These are phyloP conservation scores for Paramecium tetraurelia DNA, from an alignment of 73 alveolate genomes.

Conservation along the genomic window DNA sequence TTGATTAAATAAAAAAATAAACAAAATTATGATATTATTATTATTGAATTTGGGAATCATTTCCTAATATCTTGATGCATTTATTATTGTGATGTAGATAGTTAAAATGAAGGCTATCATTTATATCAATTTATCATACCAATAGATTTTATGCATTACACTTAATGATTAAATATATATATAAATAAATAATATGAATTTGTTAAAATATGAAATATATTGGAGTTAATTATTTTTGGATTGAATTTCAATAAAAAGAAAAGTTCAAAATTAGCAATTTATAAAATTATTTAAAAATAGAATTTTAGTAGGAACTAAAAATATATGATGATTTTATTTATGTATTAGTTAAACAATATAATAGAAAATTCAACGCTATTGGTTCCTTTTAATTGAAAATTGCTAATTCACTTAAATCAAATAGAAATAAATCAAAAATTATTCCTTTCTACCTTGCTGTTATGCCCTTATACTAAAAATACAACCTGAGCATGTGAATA, in stretches of 20 bases:
- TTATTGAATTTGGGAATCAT: not conserved
- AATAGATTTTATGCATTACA: too few relatives aligned
- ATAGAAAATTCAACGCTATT: not conserved
- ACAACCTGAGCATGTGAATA: not conserved
- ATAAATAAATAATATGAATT: not conserved
- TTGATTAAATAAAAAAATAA: not conserved
- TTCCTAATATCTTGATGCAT: constrained; percentile 3
- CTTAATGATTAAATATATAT: not conserved
- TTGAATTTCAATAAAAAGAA: too few relatives aligned
- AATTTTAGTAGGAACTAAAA: not conserved
- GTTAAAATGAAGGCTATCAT: not conserved
- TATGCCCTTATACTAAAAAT: not conserved
- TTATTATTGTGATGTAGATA: not conserved
- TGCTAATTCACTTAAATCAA: not conserved
- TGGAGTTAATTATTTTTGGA: not conserved
- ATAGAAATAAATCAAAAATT: not conserved
- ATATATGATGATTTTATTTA: not conserved
- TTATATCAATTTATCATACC: not conserved
- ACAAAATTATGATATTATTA: not conserved
- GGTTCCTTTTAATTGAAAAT: not conserved
- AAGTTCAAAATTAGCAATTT: too few relatives aligned
- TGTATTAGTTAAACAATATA: not conserved
- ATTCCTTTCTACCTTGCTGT: not conserved
- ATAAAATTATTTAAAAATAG: too few relatives aligned
- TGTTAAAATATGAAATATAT: not conserved